phyloP scores from a whole-genome alignment of 164 flowering plant species.

The Vitis labrusca region DNA sequence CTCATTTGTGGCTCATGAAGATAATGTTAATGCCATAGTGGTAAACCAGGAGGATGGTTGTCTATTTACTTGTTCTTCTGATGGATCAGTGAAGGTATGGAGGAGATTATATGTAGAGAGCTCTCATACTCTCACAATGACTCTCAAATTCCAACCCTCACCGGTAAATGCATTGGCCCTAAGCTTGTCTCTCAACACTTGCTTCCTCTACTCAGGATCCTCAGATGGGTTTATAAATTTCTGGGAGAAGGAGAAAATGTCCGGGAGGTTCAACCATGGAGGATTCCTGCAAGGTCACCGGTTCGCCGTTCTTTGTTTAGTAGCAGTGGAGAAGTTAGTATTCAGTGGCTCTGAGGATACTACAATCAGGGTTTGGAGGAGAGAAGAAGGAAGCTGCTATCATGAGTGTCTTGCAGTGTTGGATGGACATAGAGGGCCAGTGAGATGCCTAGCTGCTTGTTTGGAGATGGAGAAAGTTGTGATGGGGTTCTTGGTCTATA shows the following conservation, averaged over 20 bases:
- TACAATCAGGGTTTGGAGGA: conserved; percentile 43
- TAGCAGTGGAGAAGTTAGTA: conserved; percentile 21
- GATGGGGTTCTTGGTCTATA: conserved; percentile 30
- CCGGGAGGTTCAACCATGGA: conserved; percentile 30
- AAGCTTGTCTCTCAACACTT: conserved; percentile 15
- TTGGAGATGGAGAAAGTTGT: conserved; percentile 23
- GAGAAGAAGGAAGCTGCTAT: conserved; percentile 27
- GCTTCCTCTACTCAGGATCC: conserved; percentile 43
- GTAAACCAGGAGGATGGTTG: conserved; percentile 50
- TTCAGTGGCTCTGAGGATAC: conserved; percentile 46
- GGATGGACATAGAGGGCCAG: conserved; percentile 42
- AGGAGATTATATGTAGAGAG: conserved; percentile 36
- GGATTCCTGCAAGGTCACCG: conserved; percentile 39
- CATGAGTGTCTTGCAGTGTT: conserved; percentile 36
- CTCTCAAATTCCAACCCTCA: conserved; percentile 40
- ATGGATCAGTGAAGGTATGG: conserved; percentile 57
- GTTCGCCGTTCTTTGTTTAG: conserved; percentile 32
- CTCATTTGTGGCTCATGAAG: conserved; percentile 43
- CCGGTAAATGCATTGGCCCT: conserved; percentile 45
- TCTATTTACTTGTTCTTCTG: conserved; percentile 50
- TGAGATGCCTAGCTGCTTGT: conserved; percentile 35
- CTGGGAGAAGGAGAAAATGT: conserved; percentile 40
- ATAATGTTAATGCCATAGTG: conserved; percentile 28
- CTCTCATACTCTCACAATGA: conserved; percentile 51
- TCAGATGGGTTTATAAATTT: conserved; percentile 43